Conservation (phyloP, 176 grass and related monocot species). For the Aegilops bicornis region DNA sequence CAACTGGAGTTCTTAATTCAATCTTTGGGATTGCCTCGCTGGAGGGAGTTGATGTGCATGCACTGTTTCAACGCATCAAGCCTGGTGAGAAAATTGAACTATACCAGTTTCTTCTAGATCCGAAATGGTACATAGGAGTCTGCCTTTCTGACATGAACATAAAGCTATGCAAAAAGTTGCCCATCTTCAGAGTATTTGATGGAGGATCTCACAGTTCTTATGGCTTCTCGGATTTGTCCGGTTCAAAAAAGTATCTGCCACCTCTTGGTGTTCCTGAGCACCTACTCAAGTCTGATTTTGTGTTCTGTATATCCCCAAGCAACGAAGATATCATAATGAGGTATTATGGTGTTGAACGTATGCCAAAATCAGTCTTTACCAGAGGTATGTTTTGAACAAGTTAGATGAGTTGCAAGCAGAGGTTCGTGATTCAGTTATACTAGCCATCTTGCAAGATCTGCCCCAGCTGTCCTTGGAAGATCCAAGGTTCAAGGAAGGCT, state of each 20-base stretch:
- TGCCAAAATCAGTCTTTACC: conserved; percentile 83
- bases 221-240: conserved; percentile 68
- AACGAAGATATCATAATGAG: conserved; percentile 85
- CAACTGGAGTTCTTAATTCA: conserved; percentile 68
- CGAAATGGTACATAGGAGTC: conserved; percentile 80
- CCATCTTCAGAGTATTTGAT: conserved; percentile 75
- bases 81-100: conserved; percentile 82
- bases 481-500: conserved; percentile 74
- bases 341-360: conserved; percentile 76
- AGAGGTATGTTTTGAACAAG: conserved; percentile 65
- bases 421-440: conserved; percentile 71
- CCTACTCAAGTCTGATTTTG: conserved; percentile 72
- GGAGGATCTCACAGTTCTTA: conserved; percentile 51
- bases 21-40: conserved; percentile 73
- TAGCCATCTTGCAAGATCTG: conserved; percentile 87
- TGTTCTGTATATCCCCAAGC: conserved; percentile 62
- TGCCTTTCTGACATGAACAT: conserved; percentile 63
- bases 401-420: conserved; percentile 64
- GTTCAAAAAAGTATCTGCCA: conserved; percentile 74
- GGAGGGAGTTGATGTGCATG: conserved; percentile 48
- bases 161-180: conserved; percentile 79
- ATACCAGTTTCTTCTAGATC: conserved; percentile 79
- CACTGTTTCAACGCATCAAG: conserved; percentile 64
- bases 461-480: conserved; percentile 83
- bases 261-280: conserved; percentile 68